Conservation (phyloP, 192 early-diverging fungal species). For the Entophlyctis helioformis region DNA sequence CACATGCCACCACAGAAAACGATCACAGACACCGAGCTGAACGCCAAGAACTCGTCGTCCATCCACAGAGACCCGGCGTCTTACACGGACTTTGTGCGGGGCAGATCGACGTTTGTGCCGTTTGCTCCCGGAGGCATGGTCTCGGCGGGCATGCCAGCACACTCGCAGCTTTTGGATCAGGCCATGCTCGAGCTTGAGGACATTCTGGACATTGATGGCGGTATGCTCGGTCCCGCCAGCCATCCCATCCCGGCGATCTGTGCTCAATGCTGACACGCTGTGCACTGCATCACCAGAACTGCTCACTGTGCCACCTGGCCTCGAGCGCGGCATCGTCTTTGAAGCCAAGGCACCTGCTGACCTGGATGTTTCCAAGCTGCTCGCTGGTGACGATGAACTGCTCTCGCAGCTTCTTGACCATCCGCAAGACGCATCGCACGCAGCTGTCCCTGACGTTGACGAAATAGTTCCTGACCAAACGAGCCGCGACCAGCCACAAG, state of each 20-base stretch:
- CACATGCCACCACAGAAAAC: conserved; percentile 10
- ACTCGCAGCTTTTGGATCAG: neutral
- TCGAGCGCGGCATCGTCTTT: conserved; percentile 52
- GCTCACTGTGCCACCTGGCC: conserved; percentile 55
- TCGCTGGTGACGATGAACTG: no score
- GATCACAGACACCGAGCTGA: conserved; percentile 10
- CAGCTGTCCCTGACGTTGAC: no score
- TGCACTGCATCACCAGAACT: conserved; percentile 38
- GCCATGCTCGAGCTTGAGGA: conserved; percentile 7
- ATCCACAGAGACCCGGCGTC: conserved; percentile 46
- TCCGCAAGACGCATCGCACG: no score
- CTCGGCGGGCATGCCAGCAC: neutral
- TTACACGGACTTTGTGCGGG: conserved; percentile 56
- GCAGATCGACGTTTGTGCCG: conserved; percentile 53
- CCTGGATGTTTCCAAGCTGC: no score
- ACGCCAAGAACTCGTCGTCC: conserved; percentile 57
- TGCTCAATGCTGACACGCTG: no score
- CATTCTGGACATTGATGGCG: conserved; percentile 18
- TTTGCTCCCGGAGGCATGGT: conserved; percentile 57
- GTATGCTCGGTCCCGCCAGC: no score
- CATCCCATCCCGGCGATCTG: no score
- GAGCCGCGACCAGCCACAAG: no score
- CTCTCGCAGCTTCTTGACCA: no score
- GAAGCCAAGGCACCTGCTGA: conserved; percentile 11
- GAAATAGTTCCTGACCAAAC: no score